phyloP scores from a whole-genome alignment of 805 yeast genomes.

The Huiozyma naganishii region DNA sequence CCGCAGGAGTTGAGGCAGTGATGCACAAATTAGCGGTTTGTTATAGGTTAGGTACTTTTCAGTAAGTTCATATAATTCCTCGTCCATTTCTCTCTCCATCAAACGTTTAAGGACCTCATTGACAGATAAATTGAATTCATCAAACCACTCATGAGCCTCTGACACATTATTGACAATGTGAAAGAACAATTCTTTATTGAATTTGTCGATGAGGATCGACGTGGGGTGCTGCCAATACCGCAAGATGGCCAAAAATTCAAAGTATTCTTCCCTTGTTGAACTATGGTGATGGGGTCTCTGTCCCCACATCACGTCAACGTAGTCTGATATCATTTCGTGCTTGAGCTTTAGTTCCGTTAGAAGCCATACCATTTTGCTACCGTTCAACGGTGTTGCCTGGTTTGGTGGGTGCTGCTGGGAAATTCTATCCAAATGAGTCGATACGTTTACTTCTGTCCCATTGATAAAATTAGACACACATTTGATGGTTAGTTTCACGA shows the following conservation, averaged over 20 bases:
- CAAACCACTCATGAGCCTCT: constrained; percentile 7
- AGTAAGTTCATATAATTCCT: constrained; percentile 5
- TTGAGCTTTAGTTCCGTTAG: neutral
- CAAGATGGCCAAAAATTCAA: constrained; percentile 20
- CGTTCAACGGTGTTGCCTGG: neutral
- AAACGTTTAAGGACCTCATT: neutral
- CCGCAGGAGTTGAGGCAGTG: constrained; percentile 9
- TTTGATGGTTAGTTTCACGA: constrained; percentile 6
- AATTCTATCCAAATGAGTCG: neutral
- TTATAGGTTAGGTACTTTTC: constrained; percentile 10
- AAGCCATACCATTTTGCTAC: neutral
- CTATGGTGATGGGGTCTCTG: neutral
- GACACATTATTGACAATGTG: constrained; percentile 12
- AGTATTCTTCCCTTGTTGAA: constrained; percentile 3
- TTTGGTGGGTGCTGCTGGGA: too few relatives aligned
- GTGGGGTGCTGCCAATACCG: constrained; percentile 6
- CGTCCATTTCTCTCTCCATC: neutral
- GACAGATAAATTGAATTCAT: constrained; percentile 2
- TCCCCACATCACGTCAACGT: too few relatives aligned
- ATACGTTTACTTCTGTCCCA: too few relatives aligned
- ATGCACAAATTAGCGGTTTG: constrained; percentile 11
- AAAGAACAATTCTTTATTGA: constrained; percentile 11
- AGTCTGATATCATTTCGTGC: neutral
- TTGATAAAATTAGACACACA: neutral
- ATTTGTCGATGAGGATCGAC: neutral